phyloP scores from a whole-genome alignment of 345 rosid species.

The Excoecaria cochinchinensis region DNA sequence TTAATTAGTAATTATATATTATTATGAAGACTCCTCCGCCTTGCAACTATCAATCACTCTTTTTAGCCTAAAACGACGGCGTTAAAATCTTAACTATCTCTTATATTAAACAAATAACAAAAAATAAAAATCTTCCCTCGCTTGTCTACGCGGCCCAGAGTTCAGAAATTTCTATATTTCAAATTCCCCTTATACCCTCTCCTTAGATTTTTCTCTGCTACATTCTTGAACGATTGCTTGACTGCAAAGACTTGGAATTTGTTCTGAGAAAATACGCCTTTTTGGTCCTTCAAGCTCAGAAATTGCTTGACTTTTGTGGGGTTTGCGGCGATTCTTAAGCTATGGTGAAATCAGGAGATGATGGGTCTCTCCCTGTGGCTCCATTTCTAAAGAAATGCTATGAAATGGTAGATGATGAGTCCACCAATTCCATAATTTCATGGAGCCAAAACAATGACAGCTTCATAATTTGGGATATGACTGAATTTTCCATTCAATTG shows the following conservation, averaged over 20 bases:
- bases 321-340: neutral
- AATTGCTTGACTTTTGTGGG: neutral
- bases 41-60: too few relatives aligned
- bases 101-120: too few relatives aligned
- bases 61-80: neutral
- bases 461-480: conserved; percentile 61
- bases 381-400: conserved; percentile 84
- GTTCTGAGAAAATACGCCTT: neutral
- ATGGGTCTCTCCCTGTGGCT: conserved; percentile 45
- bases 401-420: conserved; percentile 79
- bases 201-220: neutral
- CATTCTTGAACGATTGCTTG: neutral
- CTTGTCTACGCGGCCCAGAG: neutral
- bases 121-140: neutral
- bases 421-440: conserved; percentile 59
- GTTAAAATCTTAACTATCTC: too few relatives aligned
- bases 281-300: neutral
- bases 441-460: conserved; percentile 54
- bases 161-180: neutral
- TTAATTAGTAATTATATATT: too few relatives aligned
- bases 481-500: conserved; percentile 60
- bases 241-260: neutral
- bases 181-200: conserved; percentile 11
- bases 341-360: conserved; percentile 61
- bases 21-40: too few relatives aligned